These are phyloP conservation scores for Colletotrichum theobromicola DNA, from an alignment of 2,329 filamentous ascomycete genomes.

Conservation along the genomic window DNA sequence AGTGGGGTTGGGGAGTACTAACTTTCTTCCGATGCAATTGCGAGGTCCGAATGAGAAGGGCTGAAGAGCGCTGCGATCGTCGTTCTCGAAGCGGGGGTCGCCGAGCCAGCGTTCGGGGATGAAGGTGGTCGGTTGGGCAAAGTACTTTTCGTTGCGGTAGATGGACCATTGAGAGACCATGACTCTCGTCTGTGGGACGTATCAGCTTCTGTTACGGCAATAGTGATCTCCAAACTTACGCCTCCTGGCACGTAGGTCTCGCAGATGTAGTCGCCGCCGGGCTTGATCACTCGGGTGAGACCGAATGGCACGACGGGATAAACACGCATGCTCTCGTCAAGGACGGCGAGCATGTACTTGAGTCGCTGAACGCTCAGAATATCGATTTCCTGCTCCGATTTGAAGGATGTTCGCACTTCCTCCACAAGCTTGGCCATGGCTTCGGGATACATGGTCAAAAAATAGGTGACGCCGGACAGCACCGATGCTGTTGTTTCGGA, in stretches of 20 bases:
- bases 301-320: conserved; percentile 32
- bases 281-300: conserved; percentile 31
- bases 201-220: background rate
- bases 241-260: conserved; percentile 35
- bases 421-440: conserved; percentile 34
- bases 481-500: conserved; percentile 52
- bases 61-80: conserved; percentile 42
- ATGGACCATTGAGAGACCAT: conserved; percentile 39
- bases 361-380: conserved; percentile 33
- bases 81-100: conserved; percentile 24
- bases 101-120: conserved; percentile 46
- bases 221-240: conserved; percentile 29
- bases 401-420: conserved; percentile 46
- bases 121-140: conserved; percentile 47
- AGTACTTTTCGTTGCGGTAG: conserved; percentile 34
- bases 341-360: conserved; percentile 42
- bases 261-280: conserved; percentile 36
- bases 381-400: conserved; percentile 40
- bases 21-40: conserved; percentile 57
- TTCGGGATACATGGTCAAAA: conserved; percentile 37
- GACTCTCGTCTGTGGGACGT: conserved; percentile 27
- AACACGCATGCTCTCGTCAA: conserved; percentile 45
- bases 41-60: conserved; percentile 54
- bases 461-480: conserved; percentile 44
- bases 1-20: conserved; percentile 18